Base-by-base conservation (phyloP, 345 rosid species). In the Hibiscus trionum region DNA sequence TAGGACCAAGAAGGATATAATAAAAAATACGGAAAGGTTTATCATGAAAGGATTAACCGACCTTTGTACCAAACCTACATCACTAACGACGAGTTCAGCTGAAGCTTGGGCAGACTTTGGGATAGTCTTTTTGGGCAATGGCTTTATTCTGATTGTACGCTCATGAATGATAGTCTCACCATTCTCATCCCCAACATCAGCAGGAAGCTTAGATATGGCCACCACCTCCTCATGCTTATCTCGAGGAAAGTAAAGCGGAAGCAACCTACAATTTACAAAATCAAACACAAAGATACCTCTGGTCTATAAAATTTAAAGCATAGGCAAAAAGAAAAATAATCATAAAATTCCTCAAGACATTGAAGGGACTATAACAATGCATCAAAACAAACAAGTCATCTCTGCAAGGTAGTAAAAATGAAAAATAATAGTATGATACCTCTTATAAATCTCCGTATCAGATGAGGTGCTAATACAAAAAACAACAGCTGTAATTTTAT, bases 151-250 rank as follows among this genome's bases (percentile, higher is more conserved):
- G 75, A 95, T 95, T 78, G 89, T 92, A 72, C 99, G 97, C 79
- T 95, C 99, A 80, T 90, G 97, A 73, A 92, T 88, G 72, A 84
- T 84, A 7, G 99, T 89, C 82, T 90, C 99, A 35, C 99, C 99
- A 83, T 95, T 95, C 75, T 95, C 99, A 85, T 95, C 99, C 77
- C 99, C 96, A 72, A 89, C 90, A 80, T 95, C 99, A 74, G 93
- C 87, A 62, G 99, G 99, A 76, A 95, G 99, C 82, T 95, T 95
- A 66, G 88, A 85, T 53, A 86, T 84, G 73, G 97, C 93, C 66
- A 87, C 80, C 78, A 87, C 92, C 85, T 91, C 97, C 79, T 95
- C 99, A 63, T 85, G 91, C 73, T 92, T 88, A 70, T 90, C 97
- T 73, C 99, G 96, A 67, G 99, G 97, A 79, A 95, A 95, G 83